Conservation (phyloP, 495 filamentous ascomycete species). For the Umbilicaria muhlenbergii region DNA sequence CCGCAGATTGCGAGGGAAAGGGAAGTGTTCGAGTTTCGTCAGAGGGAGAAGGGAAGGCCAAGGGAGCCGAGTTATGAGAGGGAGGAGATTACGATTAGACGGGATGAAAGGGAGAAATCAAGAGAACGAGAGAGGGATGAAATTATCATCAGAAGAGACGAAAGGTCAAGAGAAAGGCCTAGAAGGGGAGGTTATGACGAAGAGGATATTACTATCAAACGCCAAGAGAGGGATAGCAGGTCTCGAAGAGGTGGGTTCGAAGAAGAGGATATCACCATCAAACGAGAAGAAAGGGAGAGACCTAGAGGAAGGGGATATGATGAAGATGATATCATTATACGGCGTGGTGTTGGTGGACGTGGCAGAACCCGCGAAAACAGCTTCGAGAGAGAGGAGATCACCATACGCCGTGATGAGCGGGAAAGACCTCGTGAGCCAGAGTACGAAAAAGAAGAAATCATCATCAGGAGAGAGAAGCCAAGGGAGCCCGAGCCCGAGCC, state of each 20-base stretch:
- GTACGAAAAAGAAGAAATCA: slow-evolving; percentile 13
- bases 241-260: slow-evolving; percentile 1
- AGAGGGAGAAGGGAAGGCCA: slow-evolving; percentile 6
- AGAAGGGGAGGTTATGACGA: slow-evolving; percentile 15
- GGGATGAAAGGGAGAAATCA: slow-evolving; percentile 1
- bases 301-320: slow-evolving; percentile 8
- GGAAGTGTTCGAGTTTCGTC: slow-evolving; percentile 14
- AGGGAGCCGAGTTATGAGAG: slow-evolving; percentile 10
- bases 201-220: slow-evolving; percentile 15
- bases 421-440: slow-evolving; percentile 12
- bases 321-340: slow-evolving; percentile 17
- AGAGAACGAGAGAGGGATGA: slow-evolving; percentile 4
- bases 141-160: slow-evolving; percentile 7
- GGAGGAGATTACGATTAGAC: slow-evolving; percentile 18
- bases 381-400: slow-evolving; percentile 24
- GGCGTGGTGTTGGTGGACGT: slow-evolving; percentile 11
- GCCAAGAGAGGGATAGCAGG: slow-evolving; percentile 6
- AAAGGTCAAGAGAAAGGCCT: slow-evolving; percentile 6
- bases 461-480: slow-evolving; percentile 14
- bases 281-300: slow-evolving; percentile 5
- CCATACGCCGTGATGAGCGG: slow-evolving; percentile 13
- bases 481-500: slow-evolving; percentile 21
- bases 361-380: slow-evolving; percentile 12
- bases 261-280: slow-evolving; percentile 7
- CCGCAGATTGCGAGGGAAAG: slow-evolving; percentile 7